Evolutionary conservation across 1,139 yeast species (phyloP), one percentile per base, ranked within the genome.

Genomic region (Scheffersomyces parashehatae): DNA sequence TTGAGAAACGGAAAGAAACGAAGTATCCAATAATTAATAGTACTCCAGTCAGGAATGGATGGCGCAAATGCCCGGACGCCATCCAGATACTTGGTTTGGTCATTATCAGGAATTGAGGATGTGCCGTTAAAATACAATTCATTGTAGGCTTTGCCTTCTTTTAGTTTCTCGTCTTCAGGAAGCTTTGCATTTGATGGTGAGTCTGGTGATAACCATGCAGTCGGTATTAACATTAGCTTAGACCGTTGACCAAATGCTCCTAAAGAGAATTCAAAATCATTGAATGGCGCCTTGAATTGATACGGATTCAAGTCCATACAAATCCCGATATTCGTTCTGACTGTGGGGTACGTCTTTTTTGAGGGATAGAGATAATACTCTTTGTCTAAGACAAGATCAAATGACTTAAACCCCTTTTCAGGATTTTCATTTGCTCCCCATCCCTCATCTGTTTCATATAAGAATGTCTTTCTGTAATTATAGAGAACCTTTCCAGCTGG

Each of bases 271-370:
- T 91, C 97, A 59, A 77, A 89, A 30, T 71, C 74, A 35, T 77
- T 73, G 64, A 88, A 89, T 1, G 95, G 90, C 1, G 96, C 90
- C 51, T 79, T 73, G 60, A 90, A 91, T 58, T 86, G 77, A 61
- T 88, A 86, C 0, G 97, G 97, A 60, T 88, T 90, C 50, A 91
- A 65, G 62, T 90, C 98, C 98, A 90, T 91, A 61, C 97, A 91
- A n/a, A 91, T 89, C 0, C 97, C 97, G 45, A 90, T 73, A 36
- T 82, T 77, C 0, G 85, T 67, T 10, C 62, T 63, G 33, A 78
- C 46, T 33, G 45, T 35, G 3, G 44, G 43, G 10, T 50, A 50
- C 4, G 38, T 28, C 26, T 41, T 45, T 7, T 15, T 36, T n/a
- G 46, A 32, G 4, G 42, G 15, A 35, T 42, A 36, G 46, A 50